Evolutionary conservation across 2,329 filamentous ascomycete genomes (phyloP).

Genomic region (Alternaria ventricosa): DNA sequence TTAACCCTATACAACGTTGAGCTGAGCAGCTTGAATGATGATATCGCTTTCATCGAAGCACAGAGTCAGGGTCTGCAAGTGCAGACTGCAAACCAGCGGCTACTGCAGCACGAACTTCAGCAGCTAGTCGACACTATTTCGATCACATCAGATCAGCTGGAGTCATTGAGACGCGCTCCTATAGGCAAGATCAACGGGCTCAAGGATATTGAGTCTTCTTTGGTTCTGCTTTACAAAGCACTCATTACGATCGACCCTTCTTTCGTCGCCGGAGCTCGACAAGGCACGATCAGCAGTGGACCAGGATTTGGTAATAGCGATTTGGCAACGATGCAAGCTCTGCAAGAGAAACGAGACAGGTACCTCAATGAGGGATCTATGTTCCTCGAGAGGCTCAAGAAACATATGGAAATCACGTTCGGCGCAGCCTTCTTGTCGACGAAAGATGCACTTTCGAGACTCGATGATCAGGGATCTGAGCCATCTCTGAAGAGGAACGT

Average conservation of each 20-base stretch:
- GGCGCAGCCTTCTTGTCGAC: slow-evolving; percentile 75
- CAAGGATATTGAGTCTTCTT: slow-evolving; percentile 75
- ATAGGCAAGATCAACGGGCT: slow-evolving; percentile 75
- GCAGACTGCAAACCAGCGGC: slow-evolving; percentile 94
- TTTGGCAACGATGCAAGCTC: slow-evolving; percentile 83
- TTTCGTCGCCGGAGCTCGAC: slow-evolving; percentile 61
- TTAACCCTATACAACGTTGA: slow-evolving; percentile 95
- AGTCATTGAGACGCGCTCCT: slow-evolving; percentile 74
- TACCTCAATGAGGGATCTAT: slow-evolving; percentile 77
- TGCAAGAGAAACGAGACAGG: slow-evolving; percentile 92
- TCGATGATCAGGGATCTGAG: slow-evolving; percentile 54
- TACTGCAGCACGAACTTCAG: slow-evolving; percentile 87
- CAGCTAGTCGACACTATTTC: slow-evolving; percentile 89
- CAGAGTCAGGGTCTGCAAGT: slow-evolving; percentile 97
- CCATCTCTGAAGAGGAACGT: slow-evolving; percentile 68
- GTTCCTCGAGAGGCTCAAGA: slow-evolving; percentile 80
- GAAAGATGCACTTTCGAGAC: slow-evolving; percentile 62
- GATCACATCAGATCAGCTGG: slow-evolving; percentile 78
- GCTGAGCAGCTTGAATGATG: slow-evolving; percentile 83
- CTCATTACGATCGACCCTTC: slow-evolving; percentile 92
- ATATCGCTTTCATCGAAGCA: slow-evolving; percentile 96
- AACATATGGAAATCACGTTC: slow-evolving; percentile 84
- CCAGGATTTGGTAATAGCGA: slow-evolving; percentile 75
- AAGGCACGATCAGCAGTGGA: slow-evolving; percentile 50
- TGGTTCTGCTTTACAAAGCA: slow-evolving; percentile 86